Conservation (phyloP, 2,329 filamentous ascomycete genomes). For the Endocalyx cinctus region DNA sequence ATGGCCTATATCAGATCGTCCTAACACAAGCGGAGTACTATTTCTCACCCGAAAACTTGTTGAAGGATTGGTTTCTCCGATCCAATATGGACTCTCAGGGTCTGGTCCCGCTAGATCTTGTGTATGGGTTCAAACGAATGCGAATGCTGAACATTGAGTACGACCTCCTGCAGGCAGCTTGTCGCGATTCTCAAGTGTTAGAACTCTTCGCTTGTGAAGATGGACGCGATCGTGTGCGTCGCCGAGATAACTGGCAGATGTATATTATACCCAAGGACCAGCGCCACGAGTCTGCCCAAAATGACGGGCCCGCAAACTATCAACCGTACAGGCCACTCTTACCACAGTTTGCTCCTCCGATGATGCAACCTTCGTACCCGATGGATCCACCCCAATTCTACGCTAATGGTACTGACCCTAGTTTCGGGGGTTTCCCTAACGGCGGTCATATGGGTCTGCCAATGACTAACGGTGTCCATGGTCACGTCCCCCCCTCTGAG, state of each 20-base stretch:
- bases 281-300: constrained; percentile 69
- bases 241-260: constrained; percentile 69
- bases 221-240: constrained; percentile 72
- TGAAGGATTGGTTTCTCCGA: constrained; percentile 86
- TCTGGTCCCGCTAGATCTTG: constrained; percentile 75
- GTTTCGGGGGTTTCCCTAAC: constrained; percentile 28
- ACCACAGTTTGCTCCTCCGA: constrained; percentile 12
- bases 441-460: constrained; percentile 19
- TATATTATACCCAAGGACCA: constrained; percentile 68
- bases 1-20: constrained; percentile 40
- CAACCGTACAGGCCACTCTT: constrained; percentile 22
- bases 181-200: constrained; percentile 65
- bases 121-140: constrained; percentile 84
- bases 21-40: constrained; percentile 75
- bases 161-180: constrained; percentile 70
- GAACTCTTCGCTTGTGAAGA: constrained; percentile 75
- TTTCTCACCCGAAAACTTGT: constrained; percentile 91
- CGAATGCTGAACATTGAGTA: constrained; percentile 67
- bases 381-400: constrained; percentile 24
- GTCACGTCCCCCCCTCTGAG: constrained; percentile 28
- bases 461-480: constrained; percentile 22
- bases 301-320: constrained; percentile 55
- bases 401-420: constrained; percentile 23
- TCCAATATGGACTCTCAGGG: constrained; percentile 94
- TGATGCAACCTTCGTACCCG: constrained; percentile 21